Percentiles rank a stretch among this genome's conserved stretches.
Evolutionary conservation across 495 filamentous ascomycete species (phyloP).

Genomic region (Durotheca rogersii): DNA sequence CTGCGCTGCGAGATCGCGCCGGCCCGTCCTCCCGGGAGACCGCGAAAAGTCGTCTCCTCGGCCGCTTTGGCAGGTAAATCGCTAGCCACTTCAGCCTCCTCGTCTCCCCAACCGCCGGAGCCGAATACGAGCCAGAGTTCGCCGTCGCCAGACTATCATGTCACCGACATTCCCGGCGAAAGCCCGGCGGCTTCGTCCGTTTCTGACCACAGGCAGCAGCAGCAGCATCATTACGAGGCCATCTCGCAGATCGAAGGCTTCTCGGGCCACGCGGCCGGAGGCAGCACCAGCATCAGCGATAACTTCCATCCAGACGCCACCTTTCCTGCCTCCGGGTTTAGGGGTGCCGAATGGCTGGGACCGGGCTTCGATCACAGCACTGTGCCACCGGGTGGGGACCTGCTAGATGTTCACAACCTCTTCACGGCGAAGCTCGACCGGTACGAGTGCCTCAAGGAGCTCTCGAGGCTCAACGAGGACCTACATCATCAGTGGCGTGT

Average conservation of each 20-base stretch:
- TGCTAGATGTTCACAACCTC: conserved; percentile 19
- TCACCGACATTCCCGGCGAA: not conserved
- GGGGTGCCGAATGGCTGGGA: conserved; percentile 11
- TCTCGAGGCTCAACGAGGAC: conserved; percentile 26
- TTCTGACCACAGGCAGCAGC: not conserved
- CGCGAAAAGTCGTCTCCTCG: conserved; percentile 10
- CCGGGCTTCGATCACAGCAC: not conserved
- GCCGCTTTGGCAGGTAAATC: not conserved
- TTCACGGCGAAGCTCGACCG: conserved; percentile 18
- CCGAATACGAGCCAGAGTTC: not conserved
- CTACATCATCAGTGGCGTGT: conserved; percentile 5
- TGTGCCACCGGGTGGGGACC: conserved; percentile 6
- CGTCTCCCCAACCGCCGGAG: not conserved
- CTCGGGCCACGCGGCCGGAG: not conserved
- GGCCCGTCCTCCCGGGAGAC: conserved; percentile 21
- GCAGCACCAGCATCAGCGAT: not conserved
- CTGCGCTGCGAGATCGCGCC: conserved; percentile 22
- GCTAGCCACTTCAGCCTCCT: not conserved
- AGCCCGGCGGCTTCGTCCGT: not conserved
- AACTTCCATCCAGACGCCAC: not conserved
- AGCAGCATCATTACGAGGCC: no score
- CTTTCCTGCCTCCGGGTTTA: not conserved
- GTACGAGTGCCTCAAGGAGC: conserved; percentile 20
- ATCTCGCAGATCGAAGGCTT: not conserved
- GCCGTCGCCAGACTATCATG: not conserved